These are phyloP conservation scores for Trapa incisa DNA, from an alignment of 345 rosid genomes.

Conservation along the genomic window DNA sequence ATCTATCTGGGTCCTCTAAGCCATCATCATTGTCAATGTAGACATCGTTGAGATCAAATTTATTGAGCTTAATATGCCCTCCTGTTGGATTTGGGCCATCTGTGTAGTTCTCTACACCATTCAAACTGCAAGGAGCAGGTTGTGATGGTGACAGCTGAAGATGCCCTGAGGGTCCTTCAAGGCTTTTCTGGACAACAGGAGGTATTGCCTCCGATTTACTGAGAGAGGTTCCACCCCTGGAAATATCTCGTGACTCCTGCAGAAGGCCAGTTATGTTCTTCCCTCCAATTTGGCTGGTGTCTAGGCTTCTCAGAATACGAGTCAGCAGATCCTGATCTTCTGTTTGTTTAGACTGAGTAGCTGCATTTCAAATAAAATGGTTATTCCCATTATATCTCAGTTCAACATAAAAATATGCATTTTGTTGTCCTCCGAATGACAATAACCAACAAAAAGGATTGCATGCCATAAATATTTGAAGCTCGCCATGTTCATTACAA, in stretches of 20 bases:
- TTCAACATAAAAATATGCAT: neutral
- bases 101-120: slow-evolving; percentile 10
- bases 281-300: slow-evolving; percentile 41
- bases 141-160: slow-evolving; percentile 28
- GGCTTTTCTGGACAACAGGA: slow-evolving; percentile 33
- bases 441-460: neutral
- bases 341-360: slow-evolving; percentile 47
- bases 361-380: slow-evolving; percentile 35
- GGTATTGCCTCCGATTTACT: slow-evolving; percentile 38
- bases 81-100: slow-evolving; percentile 31
- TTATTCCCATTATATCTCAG: neutral
- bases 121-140: slow-evolving; percentile 8
- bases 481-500: too few relatives aligned
- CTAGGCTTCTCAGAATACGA: slow-evolving; percentile 70
- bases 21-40: slow-evolving; percentile 81
- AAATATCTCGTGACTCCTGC: slow-evolving; percentile 45
- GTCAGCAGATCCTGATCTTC: slow-evolving; percentile 72
- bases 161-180: slow-evolving; percentile 29
- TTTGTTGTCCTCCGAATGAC: neutral
- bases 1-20: slow-evolving; percentile 63
- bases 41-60: slow-evolving; percentile 83
- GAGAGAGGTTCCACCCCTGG: slow-evolving; percentile 28
- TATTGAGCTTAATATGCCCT: slow-evolving; percentile 51
- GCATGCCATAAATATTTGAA: too few relatives aligned
- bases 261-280: slow-evolving; percentile 50